phyloP scores from a whole-genome alignment of 805 yeast genomes.

The Ogataea paraovalis region DNA sequence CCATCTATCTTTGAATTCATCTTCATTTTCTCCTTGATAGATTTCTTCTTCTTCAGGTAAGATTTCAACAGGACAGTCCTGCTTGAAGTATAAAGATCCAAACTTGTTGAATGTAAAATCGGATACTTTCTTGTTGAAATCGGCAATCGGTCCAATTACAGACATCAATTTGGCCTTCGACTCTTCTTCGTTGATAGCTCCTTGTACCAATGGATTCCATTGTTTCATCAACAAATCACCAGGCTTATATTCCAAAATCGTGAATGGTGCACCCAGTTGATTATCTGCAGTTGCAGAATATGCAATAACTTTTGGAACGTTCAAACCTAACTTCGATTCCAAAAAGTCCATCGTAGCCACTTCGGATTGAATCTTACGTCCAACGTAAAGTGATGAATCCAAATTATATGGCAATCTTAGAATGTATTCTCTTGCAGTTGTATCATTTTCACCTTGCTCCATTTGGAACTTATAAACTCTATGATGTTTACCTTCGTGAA shows the following conservation, averaged over 20 bases:
- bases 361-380: slow-evolving; percentile 75
- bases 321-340: slow-evolving; percentile 54
- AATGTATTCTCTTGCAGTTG: slow-evolving; percentile 49
- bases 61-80: slow-evolving; percentile 48
- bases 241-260: slow-evolving; percentile 72
- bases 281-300: slow-evolving; percentile 63
- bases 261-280: slow-evolving; percentile 67
- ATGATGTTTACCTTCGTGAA: slow-evolving; percentile 94
- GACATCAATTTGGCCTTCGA: slow-evolving; percentile 47
- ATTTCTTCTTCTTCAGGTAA: slow-evolving; percentile 18
- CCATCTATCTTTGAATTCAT: slow-evolving; percentile 65
- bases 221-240: slow-evolving; percentile 82
- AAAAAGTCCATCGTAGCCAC: slow-evolving; percentile 92
- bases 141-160: slow-evolving; percentile 72
- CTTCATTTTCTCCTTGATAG: slow-evolving; percentile 60
- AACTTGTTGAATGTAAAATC: slow-evolving; percentile 59
- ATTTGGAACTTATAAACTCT: slow-evolving; percentile 74
- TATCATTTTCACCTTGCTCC: slow-evolving; percentile 27
- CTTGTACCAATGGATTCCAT: slow-evolving; percentile 81
- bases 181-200: slow-evolving; percentile 46
- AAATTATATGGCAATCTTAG: slow-evolving; percentile 83
- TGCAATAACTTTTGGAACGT: slow-evolving; percentile 70
- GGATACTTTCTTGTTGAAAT: slow-evolving; percentile 30
- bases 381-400: slow-evolving; percentile 60
- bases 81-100: slow-evolving; percentile 80